Evolutionary conservation across 2,329 filamentous ascomycete species (phyloP).

Genomic region (Pseudogymnoascus sp.): DNA sequence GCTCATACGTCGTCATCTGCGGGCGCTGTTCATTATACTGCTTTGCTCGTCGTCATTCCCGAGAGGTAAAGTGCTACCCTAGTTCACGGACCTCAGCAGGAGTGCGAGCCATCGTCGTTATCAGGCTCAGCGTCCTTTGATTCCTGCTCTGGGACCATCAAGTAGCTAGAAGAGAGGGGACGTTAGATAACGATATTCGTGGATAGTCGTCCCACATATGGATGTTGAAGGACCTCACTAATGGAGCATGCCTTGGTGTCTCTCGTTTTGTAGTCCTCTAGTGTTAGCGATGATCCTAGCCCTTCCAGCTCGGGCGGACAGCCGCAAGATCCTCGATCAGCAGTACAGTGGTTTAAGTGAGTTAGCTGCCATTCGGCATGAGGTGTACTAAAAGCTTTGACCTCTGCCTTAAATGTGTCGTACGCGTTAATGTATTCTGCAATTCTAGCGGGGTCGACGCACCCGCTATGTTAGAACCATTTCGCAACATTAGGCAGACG

Average conservation of each 20-base stretch:
- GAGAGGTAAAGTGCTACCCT: too few relatives aligned
- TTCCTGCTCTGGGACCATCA: not conserved
- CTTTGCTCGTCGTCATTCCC: too few relatives aligned
- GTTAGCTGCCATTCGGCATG: not conserved
- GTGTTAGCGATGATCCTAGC: not conserved
- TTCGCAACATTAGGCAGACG: not conserved
- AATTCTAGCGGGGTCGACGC: not conserved
- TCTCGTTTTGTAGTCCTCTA: not conserved
- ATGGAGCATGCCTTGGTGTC: not conserved
- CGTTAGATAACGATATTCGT: not conserved
- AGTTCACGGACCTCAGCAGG: too few relatives aligned
- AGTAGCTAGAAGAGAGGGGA: not conserved
- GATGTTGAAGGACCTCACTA: not conserved
- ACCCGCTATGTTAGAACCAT: not conserved
- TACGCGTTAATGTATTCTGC: not conserved
- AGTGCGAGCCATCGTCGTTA: not conserved
- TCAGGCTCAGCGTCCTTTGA: not conserved
- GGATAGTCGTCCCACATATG: not conserved
- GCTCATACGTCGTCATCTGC: not conserved
- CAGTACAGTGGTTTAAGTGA: not conserved
- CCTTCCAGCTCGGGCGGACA: not conserved
- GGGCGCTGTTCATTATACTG: too few relatives aligned
- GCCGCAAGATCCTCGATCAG: not conserved
- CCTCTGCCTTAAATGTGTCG: not conserved
- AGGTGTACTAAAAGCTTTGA: not conserved